phyloP scores from a whole-genome alignment of 2,329 filamentous ascomycete species.

The Erysiphe pulchra region DNA sequence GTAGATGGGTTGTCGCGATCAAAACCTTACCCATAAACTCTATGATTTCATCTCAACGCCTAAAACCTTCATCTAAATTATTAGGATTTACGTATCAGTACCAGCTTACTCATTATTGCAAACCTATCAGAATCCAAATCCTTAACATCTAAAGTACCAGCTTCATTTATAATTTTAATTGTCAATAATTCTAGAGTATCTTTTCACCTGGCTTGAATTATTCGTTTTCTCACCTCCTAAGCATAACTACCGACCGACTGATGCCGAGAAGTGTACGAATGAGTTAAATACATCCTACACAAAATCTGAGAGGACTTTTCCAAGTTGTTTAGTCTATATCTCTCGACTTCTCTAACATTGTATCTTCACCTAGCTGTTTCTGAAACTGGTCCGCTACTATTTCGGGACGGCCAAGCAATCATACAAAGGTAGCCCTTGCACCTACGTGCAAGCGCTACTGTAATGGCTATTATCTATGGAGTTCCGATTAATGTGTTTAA shows the following conservation, averaged over 20 bases:
- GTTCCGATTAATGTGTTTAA: constrained; percentile 9
- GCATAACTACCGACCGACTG: not conserved
- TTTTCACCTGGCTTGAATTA: not conserved
- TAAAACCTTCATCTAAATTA: not conserved
- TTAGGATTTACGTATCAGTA: not conserved
- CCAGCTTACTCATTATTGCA: not conserved
- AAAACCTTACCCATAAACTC: not conserved
- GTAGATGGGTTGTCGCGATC: not conserved
- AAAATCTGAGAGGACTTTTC: not conserved
- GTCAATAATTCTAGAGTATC: not conserved
- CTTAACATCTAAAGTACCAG: not conserved
- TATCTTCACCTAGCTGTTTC: not conserved
- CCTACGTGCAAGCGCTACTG: not conserved
- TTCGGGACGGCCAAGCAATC: not conserved
- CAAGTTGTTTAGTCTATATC: not conserved
- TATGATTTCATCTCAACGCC: not conserved
- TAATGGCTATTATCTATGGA: constrained; percentile 9
- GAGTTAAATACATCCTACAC: not conserved
- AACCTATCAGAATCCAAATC: not conserved
- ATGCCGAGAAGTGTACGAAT: not conserved
- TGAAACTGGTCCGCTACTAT: not conserved
- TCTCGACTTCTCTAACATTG: not conserved
- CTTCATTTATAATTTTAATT: not conserved
- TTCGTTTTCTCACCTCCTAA: not conserved
- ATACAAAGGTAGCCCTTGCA: not conserved